A percentile compares a stretch with the other conserved stretches of the same genome.
Evolutionary conservation across 2,329 filamentous ascomycete genomes (phyloP).

Genomic region (Orbilia quercus): DNA sequence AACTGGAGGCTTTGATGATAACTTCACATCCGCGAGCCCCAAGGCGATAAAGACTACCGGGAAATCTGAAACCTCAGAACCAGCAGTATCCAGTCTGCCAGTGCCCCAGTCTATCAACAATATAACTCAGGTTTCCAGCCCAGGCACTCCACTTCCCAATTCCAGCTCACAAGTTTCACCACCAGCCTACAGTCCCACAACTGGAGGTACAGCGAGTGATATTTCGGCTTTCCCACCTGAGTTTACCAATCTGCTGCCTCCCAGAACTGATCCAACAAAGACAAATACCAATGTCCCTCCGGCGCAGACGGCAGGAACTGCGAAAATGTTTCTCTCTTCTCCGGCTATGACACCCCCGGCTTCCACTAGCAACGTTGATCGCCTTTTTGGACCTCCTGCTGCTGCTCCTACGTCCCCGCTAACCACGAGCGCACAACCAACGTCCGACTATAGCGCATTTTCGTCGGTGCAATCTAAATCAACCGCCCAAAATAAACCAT

Average conservation of each 20-base stretch:
- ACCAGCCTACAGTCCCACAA: slow-evolving; percentile 68
- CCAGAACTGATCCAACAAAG: slow-evolving; percentile 68
- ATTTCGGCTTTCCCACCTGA: slow-evolving; percentile 68
- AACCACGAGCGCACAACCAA: slow-evolving; percentile 59
- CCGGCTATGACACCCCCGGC: slow-evolving; percentile 45
- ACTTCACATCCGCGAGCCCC: slow-evolving; percentile 78
- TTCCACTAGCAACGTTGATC: slow-evolving; percentile 37
- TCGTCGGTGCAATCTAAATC: slow-evolving; percentile 57
- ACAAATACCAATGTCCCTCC: slow-evolving; percentile 59
- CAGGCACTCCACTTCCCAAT: slow-evolving; percentile 65
- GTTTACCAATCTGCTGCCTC: slow-evolving; percentile 69
- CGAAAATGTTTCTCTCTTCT: slow-evolving; percentile 57
- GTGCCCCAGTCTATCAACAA: slow-evolving; percentile 63
- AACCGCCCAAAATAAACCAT: slow-evolving; percentile 62
- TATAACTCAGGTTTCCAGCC: slow-evolving; percentile 60
- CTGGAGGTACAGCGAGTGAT: slow-evolving; percentile 58
- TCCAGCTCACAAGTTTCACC: slow-evolving; percentile 71
- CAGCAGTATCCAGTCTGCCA: slow-evolving; percentile 62
- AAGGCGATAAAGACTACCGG: slow-evolving; percentile 60
- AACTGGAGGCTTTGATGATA: slow-evolving; percentile 88
- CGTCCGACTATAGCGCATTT: slow-evolving; percentile 59
- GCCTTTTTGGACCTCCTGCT: slow-evolving; percentile 54
- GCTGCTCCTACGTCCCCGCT: slow-evolving; percentile 58
- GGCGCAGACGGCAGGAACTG: slow-evolving; percentile 48
- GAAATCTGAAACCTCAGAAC: slow-evolving; percentile 63